These are phyloP conservation scores for Sugiyamaella boreocaroliniensis DNA, from an alignment of 805 yeast species.

Conservation along the genomic window DNA sequence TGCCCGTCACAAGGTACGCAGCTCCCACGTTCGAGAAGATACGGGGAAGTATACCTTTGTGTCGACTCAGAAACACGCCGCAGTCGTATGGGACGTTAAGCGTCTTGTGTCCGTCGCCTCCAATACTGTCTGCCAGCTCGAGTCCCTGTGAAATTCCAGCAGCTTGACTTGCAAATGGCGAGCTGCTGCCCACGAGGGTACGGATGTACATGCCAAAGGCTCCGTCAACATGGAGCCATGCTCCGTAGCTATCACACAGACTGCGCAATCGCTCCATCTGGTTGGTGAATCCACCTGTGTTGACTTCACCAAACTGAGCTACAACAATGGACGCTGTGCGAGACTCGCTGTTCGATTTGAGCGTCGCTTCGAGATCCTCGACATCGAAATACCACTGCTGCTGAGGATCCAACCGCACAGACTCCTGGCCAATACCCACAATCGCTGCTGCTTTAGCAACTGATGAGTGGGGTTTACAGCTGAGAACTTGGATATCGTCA, in stretches of 20 bases:
- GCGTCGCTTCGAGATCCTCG: conserved; percentile 7
- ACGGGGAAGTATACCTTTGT: conserved; percentile 5
- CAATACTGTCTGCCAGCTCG: conserved; percentile 22
- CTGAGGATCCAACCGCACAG: conserved; percentile 3
- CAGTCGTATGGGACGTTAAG: conserved; percentile 24
- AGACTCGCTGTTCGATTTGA: not conserved
- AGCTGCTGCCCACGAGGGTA: conserved; percentile 3
- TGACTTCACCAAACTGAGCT: conserved; percentile 21
- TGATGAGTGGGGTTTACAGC: conserved; percentile 18
- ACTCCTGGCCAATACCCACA: conserved; percentile 19
- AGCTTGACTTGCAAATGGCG: conserved; percentile 9
- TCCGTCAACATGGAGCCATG: conserved; percentile 25
- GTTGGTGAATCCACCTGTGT: conserved; percentile 20
- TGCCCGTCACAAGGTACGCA: conserved; percentile 13
- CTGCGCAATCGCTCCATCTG: conserved; percentile 9
- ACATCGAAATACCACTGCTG: conserved; percentile 19
- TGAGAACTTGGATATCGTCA: conserved; percentile 11
- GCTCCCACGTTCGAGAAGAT: conserved; percentile 21
- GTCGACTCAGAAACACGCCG: conserved; percentile 16
- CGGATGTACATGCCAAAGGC: conserved; percentile 21
- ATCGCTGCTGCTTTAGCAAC: conserved; percentile 19
- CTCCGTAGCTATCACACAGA: conserved; percentile 18
- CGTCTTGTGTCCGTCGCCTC: conserved; percentile 23
- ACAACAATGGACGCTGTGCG: conserved; percentile 14
- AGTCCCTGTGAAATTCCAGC: conserved; percentile 12